Base-by-base conservation (phyloP, 495 filamentous ascomycete species). In the Geoglossum glabrum region DNA sequence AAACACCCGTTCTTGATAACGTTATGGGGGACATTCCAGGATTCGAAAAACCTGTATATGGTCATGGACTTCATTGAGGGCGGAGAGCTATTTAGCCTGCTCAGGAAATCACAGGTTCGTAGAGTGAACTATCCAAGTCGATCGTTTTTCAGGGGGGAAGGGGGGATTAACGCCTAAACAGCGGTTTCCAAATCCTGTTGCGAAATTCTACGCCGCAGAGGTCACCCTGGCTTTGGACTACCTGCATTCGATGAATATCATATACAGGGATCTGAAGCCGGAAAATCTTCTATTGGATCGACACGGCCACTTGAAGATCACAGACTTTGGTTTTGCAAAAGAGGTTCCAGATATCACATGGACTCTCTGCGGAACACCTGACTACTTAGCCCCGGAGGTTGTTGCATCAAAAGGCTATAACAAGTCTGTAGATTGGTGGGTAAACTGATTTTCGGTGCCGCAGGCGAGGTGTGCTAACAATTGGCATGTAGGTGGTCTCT, bases 1-100 rank as follows among this genome's bases (percentile, higher is more conserved):
- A 90, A 94, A 66, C 90, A 98, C 72, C 90, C 92, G 0, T 98
- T 98, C 72, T 74, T 98, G 51, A 90, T 98, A 64, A 97, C 93
- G 1, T 71, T 98, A 49, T 97, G 93, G 93, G 93, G 93, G 34
- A 98, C 92, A 19, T 98, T 95, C 69, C 89, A 97, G 68, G 93
- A 97, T 63, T 77, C 85, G 21, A 84, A 82, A 68, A 97, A 98
- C 66, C 72, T 98, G 23, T 98, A 98, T 75, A 97, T 98, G 92
- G 92, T 98, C 62, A 97, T 98, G 92, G 92, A 97, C 65, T 98
- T 98, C 73, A 87, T 98, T n/a, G 93, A 98, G 70, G 92, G 92
- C 62, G 92, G 92, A 58, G 93, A 98, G 73, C 74, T 98, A 54
- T 98, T 98, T 70, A 96, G 90, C 65, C 68, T 97, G 62, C 73